Evolutionary conservation across 208 protist genomes (phyloP), one percentile per base, ranked within the genome.

Genomic region (Phytomonas sp.): DNA sequence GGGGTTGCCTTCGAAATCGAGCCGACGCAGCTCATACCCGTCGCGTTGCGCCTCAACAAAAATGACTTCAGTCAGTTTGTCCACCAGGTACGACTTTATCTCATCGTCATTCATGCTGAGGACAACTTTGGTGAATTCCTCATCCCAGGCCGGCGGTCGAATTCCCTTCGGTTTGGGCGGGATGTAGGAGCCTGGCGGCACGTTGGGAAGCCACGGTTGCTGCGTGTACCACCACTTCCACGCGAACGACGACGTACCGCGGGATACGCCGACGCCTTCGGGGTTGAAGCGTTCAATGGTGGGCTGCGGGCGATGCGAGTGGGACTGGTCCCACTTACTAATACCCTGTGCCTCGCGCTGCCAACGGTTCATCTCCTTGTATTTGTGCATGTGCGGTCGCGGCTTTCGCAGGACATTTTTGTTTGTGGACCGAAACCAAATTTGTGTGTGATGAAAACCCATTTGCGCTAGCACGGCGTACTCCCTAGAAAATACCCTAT

Each of bases 171-270:
- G 82, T 7, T 32, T 65, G 0, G 80, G 80, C 0, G 66, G 32
- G 14, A 56, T 34, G 77, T 89, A 89, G 73, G 75, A 79, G 36
- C 75, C 72, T 19, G 87, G 82, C 11, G 87, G 71, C 0, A 94
- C 83, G 65, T 97, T 95, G 16, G 92, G 87, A 56, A 97, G 76
- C 86, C 85, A 94, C 66, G 90, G 89, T 73, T 95, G 88, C 77
- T 97, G 92, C 66, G 89, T 94, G 71, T 95, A 81, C 92, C 92
- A 97, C 90, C 92, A 97, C 74, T 83, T 82, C 88, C 88, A 95
- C 63, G 92, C 89, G 19, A 77, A 79, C 36, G 81, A 59, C 29
- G 83, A 89, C 10, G 89, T 94, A 33, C 89, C 92, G 33, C 84
- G 82, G n/a, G 92, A 92, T 49, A 95, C 79, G 32, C 86, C 88